Evolutionary conservation across 148 eudicot genomes (phyloP).

Genomic region (Cornus suecica): DNA sequence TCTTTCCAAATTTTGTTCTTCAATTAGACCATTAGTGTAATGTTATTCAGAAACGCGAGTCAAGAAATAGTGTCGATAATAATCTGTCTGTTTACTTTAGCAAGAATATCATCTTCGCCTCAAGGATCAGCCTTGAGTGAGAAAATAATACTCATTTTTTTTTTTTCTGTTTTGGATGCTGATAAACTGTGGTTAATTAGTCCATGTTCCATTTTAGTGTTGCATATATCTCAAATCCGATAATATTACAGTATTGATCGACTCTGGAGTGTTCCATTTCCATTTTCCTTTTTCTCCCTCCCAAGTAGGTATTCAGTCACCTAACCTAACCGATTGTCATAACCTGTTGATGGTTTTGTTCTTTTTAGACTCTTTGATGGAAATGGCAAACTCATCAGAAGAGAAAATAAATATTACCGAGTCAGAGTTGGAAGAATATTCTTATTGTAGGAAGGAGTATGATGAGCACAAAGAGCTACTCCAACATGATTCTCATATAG

Average conservation of each 20-base stretch:
- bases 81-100: too few relatives aligned
- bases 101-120: too few relatives aligned
- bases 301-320: background rate
- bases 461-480: conserved; percentile 28
- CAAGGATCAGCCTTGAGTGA: background rate
- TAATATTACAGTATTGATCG: too few relatives aligned
- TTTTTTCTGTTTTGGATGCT: background rate
- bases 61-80: too few relatives aligned
- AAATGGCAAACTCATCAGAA: conserved; percentile 33
- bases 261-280: background rate
- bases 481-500: conserved; percentile 39
- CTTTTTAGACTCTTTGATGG: background rate
- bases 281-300: background rate
- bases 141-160: too few relatives aligned
- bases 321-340: background rate
- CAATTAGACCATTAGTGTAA: background rate
- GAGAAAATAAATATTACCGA: conserved; percentile 37
- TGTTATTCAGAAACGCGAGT: background rate
- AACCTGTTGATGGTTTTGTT: background rate
- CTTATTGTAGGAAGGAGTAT: conserved; percentile 35
- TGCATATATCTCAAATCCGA: too few relatives aligned
- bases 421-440: conserved; percentile 30
- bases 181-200: background rate
- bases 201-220: background rate
- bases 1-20: background rate